Evolutionary conservation across 2,329 filamentous ascomycete genomes (phyloP).

Genomic region (Neonectria coccinea): DNA sequence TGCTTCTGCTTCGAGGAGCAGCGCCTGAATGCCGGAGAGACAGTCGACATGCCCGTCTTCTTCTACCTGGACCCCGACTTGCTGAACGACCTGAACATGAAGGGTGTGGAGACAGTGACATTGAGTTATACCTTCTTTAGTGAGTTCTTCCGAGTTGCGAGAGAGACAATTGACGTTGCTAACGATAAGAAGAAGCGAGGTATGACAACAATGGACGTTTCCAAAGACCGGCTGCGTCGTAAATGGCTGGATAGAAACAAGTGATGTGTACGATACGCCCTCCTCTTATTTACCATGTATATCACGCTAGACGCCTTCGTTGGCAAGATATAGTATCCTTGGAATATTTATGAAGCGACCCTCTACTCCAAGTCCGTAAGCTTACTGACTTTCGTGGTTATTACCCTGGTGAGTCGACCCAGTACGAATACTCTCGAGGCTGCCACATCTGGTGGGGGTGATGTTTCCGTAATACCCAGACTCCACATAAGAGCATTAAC

Average conservation of each 20-base stretch:
- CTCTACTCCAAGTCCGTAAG: neutral
- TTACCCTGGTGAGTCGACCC: neutral
- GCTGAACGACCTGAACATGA: constrained; percentile 92
- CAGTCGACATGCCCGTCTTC: constrained; percentile 99
- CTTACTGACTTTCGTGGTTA: too few species aligned
- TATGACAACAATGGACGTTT: constrained; percentile 61
- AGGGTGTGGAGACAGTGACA: constrained; percentile 92
- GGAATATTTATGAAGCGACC: constrained; percentile 2
- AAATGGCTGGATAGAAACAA: constrained; percentile 31
- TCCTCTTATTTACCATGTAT: constrained; percentile 36
- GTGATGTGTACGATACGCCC: constrained; percentile 38
- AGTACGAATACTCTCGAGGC: neutral
- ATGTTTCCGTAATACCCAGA: too few species aligned
- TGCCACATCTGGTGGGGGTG: neutral
- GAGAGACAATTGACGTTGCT: constrained; percentile 42
- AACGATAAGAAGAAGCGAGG: constrained; percentile 56
- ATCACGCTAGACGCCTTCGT: constrained; percentile 23
- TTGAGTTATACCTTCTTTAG: constrained; percentile 99
- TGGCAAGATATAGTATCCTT: constrained; percentile 19
- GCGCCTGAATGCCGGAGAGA: constrained; percentile 92
- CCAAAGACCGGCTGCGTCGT: constrained; percentile 51
- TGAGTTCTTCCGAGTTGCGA: constrained; percentile 61
- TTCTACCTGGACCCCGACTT: constrained; percentile 99
- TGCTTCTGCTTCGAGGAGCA: constrained; percentile 99
- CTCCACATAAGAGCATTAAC: too few species aligned